Evolutionary conservation across 1,139 yeast species (phyloP).

Genomic region (Yamadazyma dushanensis): DNA sequence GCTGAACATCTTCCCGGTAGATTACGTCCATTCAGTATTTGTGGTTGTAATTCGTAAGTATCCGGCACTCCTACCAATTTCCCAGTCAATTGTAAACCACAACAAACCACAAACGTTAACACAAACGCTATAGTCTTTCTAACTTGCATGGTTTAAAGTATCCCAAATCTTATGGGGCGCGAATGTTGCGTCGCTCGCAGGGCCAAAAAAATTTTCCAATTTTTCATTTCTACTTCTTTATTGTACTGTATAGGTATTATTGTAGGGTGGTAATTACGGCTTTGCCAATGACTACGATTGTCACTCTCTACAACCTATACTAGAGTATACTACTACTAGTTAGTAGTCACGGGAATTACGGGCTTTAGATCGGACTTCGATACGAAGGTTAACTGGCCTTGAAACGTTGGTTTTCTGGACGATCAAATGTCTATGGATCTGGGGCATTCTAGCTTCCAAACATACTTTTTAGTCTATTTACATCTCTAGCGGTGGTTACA

Average conservation of each 20-base stretch:
- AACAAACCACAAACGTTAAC: slow-evolving; percentile 20
- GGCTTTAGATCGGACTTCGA: slow-evolving; percentile 31
- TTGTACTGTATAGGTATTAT: slow-evolving; percentile 54
- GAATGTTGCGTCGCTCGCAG: not conserved
- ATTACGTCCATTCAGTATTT: slow-evolving; percentile 37
- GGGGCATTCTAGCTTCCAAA: slow-evolving; percentile 52
- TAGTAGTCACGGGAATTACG: slow-evolving; percentile 47
- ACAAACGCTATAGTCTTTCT: slow-evolving; percentile 2
- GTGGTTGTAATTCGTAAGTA: slow-evolving; percentile 8
- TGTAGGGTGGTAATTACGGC: slow-evolving; percentile 47
- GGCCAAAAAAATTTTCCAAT: slow-evolving; percentile 11
- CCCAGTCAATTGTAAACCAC: slow-evolving; percentile 6
- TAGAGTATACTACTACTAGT: slow-evolving; percentile 38
- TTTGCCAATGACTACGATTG: slow-evolving; percentile 32
- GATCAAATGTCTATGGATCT: slow-evolving; percentile 20
- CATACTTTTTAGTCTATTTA: slow-evolving; percentile 18
- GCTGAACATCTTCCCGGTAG: slow-evolving; percentile 36
- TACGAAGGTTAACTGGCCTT: slow-evolving; percentile 5
- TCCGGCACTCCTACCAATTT: slow-evolving; percentile 23
- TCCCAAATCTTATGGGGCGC: slow-evolving; percentile 19
- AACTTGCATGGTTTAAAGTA: slow-evolving; percentile 2
- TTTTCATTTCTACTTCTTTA: slow-evolving; percentile 10
- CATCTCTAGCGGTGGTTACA: no score
- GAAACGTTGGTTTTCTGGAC: slow-evolving; percentile 3
- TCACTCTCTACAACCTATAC: slow-evolving; percentile 57